Percentiles rank a stretch among this genome's conserved stretches.
These are phyloP conservation scores for Lathyrus oleraceus DNA, from an alignment of 306 rosid genomes.

Conservation along the genomic window DNA sequence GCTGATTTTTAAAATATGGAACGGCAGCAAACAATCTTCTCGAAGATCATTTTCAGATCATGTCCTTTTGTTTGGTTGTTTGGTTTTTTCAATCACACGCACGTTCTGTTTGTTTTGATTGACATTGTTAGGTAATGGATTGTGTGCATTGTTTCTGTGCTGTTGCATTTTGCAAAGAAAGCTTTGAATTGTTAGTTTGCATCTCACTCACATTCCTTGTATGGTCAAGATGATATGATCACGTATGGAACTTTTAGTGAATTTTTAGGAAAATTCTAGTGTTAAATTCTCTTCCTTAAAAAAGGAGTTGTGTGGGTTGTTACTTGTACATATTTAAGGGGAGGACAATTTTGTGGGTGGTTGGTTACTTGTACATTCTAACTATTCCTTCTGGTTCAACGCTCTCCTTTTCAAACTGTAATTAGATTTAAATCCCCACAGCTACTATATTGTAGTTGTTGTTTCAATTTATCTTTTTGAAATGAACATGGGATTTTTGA, in stretches of 20 bases:
- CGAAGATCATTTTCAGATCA: conserved; percentile 8
- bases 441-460: conserved; percentile 3
- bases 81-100: neutral
- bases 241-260: neutral
- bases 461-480: neutral
- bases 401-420: neutral
- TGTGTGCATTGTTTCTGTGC: conserved; percentile 9
- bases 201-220: neutral
- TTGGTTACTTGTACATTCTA: neutral
- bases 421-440: conserved; percentile 3
- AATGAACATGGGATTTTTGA: neutral
- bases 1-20: neutral
- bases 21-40: neutral
- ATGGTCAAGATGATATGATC: neutral
- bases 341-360: too few species aligned
- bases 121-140: neutral
- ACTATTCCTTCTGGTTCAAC: neutral
- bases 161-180: neutral
- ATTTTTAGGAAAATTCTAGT: neutral
- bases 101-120: neutral
- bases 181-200: neutral
- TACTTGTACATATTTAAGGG: neutral
- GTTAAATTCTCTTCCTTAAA: neutral
- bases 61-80: conserved; percentile 3
- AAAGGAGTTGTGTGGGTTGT: neutral